Percentiles rank a stretch among this genome's conserved stretches.
These are phyloP conservation scores for Rhodotorula sp. DNA, from an alignment of 1,284 basidiomycete species.

Conservation along the genomic window DNA sequence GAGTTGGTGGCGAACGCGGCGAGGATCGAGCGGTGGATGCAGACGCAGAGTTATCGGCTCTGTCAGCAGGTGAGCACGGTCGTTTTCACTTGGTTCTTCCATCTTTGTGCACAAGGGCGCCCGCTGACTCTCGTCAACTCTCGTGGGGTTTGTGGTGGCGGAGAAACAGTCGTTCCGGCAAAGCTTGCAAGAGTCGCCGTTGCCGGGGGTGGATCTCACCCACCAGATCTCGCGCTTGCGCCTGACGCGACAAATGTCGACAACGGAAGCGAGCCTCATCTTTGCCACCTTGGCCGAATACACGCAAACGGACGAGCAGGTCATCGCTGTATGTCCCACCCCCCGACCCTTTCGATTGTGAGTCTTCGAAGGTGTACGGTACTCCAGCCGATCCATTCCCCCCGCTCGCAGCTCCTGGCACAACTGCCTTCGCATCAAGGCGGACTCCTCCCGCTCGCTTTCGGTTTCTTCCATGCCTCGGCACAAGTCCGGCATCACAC, in stretches of 20 bases:
- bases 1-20: slow-evolving; percentile 68
- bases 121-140: too few species aligned
- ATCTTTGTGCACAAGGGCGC: background rate
- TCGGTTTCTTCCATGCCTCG: slow-evolving; percentile 85
- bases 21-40: slow-evolving; percentile 76
- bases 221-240: slow-evolving; percentile 72
- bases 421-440: slow-evolving; percentile 73
- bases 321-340: slow-evolving; percentile 68
- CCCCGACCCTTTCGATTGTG: too few species aligned
- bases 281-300: slow-evolving; percentile 69
- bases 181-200: slow-evolving; percentile 54
- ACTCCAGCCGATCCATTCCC: background rate
- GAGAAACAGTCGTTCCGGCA: slow-evolving; percentile 60
- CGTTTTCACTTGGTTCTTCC: background rate
- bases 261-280: slow-evolving; percentile 70
- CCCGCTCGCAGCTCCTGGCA: slow-evolving; percentile 66
- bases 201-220: slow-evolving; percentile 65
- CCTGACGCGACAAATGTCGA: slow-evolving; percentile 61
- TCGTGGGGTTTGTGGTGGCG: too few species aligned
- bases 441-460: slow-evolving; percentile 79
- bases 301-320: slow-evolving; percentile 76
- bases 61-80: slow-evolving; percentile 58
- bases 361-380: background rate
- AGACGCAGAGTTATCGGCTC: slow-evolving; percentile 65
- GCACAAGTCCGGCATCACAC: slow-evolving; percentile 71